phyloP scores from a whole-genome alignment of 2,329 filamentous ascomycete species.

The Dactylellina leptospora region DNA sequence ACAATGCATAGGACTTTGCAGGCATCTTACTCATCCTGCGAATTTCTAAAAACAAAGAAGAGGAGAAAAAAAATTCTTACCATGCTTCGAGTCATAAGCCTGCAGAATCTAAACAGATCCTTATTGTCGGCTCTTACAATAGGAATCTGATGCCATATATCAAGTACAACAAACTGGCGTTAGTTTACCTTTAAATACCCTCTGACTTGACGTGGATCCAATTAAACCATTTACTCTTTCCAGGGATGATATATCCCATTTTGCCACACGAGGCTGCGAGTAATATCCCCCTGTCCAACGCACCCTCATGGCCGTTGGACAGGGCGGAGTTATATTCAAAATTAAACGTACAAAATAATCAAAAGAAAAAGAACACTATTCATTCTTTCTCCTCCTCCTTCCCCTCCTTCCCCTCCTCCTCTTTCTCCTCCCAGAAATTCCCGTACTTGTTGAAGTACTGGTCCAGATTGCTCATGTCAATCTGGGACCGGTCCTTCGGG shows the following conservation, averaged over 20 bases:
- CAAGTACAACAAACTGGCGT: neutral
- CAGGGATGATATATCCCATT: neutral
- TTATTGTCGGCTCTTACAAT: too few relatives aligned
- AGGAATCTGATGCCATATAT: too few relatives aligned
- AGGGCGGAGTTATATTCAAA: neutral
- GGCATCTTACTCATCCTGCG: neutral
- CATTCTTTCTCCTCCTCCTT: neutral
- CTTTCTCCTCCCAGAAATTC: neutral
- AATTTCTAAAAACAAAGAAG: too few relatives aligned
- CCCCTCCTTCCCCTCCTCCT: neutral
- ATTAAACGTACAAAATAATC: neutral
- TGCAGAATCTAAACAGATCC: too few relatives aligned
- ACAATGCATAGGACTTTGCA: conserved; percentile 30
- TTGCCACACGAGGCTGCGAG: conserved; percentile 11
- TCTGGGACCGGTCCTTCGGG: neutral
- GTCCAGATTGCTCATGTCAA: neutral
- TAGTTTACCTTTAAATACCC: neutral
- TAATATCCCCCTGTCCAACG: neutral
- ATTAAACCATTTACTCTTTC: neutral
- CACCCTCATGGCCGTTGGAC: neutral
- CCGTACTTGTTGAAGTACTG: conserved; percentile 1
- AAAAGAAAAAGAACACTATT: neutral
- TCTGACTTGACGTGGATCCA: conserved; percentile 39
- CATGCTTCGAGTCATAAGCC: neutral
- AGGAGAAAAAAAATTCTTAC: neutral